Evolutionary conservation across 1,284 basidiomycete species (phyloP).

Genomic region (Vanrija sp.): DNA sequence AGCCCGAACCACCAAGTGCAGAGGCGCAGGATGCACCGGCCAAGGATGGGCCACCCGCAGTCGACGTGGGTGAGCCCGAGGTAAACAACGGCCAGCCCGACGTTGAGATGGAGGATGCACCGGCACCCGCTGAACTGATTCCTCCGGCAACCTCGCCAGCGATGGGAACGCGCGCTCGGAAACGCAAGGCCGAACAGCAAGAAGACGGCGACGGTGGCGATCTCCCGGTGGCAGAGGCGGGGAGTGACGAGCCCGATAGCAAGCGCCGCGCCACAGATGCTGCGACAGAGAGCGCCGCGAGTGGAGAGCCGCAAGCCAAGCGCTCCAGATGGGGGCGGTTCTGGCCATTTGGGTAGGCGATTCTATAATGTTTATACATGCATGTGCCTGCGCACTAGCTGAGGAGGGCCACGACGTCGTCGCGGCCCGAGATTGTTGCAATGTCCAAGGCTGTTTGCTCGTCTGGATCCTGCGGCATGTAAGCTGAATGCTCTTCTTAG

Average conservation of each 20-base stretch:
- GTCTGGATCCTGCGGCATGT: constrained; percentile 36
- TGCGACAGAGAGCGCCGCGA: background rate
- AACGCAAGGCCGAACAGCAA: background rate
- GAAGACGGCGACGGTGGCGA: no score
- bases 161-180: background rate
- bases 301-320: background rate
- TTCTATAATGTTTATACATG: background rate
- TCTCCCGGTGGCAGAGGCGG: background rate
- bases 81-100: no score
- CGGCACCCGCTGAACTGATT: background rate
- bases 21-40: no score
- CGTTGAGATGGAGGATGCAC: no score
- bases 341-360: background rate
- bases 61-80: no score
- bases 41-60: no score
- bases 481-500: background rate
- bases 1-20: no score
- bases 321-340: background rate
- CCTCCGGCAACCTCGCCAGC: background rate
- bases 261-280: background rate
- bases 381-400: background rate
- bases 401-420: constrained; percentile 28
- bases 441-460: constrained; percentile 35
- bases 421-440: constrained; percentile 26
- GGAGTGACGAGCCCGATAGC: background rate